A percentile compares a stretch with the other conserved stretches of the same genome.
phyloP scores from a whole-genome alignment of 2,329 filamentous ascomycete species.

The Cladosporium sphaerospermum region DNA sequence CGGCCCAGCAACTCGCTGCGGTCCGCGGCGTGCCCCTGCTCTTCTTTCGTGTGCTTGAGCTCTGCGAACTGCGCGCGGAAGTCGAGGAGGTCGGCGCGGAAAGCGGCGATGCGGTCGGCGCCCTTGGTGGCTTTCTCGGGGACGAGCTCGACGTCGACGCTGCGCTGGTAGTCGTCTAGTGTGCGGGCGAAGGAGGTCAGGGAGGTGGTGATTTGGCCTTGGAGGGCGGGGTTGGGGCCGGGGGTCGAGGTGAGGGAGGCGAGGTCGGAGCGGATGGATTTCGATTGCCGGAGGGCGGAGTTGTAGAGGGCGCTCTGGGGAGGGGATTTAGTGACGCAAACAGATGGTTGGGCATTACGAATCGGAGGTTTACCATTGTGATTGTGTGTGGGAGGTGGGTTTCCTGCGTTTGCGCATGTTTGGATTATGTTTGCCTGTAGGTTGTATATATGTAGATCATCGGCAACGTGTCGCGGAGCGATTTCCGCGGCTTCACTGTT shows the following conservation, averaged over 20 bases:
- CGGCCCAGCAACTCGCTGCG: conserved; percentile 78
- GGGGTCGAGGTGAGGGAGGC: conserved; percentile 54
- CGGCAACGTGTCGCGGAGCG: neutral
- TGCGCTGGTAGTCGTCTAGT: conserved; percentile 81
- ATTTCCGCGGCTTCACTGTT: conserved; percentile 4
- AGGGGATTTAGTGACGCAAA: neutral
- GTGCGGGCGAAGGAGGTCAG: conserved; percentile 79
- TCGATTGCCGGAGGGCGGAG: conserved; percentile 76
- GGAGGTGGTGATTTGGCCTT: conserved; percentile 69
- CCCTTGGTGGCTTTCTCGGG: conserved; percentile 89
- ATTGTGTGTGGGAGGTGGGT: neutral
- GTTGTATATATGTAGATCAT: too few species aligned
- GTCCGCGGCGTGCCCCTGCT: conserved; percentile 42
- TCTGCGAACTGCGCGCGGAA: conserved; percentile 72
- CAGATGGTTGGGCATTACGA: neutral
- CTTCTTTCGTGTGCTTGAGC: conserved; percentile 71
- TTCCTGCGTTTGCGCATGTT: conserved; percentile 5
- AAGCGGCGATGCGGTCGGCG: conserved; percentile 74
- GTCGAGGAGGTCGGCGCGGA: conserved; percentile 73
- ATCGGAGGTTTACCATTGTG: conserved; percentile 1
- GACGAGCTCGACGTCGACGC: conserved; percentile 84
- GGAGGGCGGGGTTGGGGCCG: conserved; percentile 32
- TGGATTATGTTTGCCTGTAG: neutral
- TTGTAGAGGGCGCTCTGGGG: conserved; percentile 72
- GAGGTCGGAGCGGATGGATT: conserved; percentile 70